phyloP scores from a whole-genome alignment of 2,329 filamentous ascomycete species.

The Ceratocystis cubensis region DNA sequence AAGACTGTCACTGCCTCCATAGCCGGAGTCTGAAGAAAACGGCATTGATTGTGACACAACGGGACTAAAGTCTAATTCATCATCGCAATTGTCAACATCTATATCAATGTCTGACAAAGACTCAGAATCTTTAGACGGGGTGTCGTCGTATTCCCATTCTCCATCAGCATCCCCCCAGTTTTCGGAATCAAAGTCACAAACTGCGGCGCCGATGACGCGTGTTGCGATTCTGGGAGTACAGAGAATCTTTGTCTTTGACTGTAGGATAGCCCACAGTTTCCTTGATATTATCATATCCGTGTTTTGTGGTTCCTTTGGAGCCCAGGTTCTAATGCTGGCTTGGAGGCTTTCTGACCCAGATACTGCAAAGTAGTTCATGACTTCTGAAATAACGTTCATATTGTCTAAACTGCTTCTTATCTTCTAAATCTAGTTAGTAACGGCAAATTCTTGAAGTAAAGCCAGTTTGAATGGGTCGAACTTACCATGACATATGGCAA shows the following conservation, averaged over 20 bases:
- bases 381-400: conserved; percentile 20
- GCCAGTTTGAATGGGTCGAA: not conserved
- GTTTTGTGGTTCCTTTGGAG: not conserved
- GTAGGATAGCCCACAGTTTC: conserved; percentile 18
- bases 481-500: conserved; percentile 15
- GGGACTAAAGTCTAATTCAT: conserved; percentile 3
- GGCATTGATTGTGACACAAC: not conserved
- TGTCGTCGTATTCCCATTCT: conserved; percentile 8
- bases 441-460: not conserved
- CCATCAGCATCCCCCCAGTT: conserved; percentile 13
- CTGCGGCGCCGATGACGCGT: not conserved
- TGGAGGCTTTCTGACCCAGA: conserved; percentile 19
- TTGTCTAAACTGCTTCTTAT: conserved; percentile 11
- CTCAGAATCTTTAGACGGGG: not conserved
- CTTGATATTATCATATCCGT: conserved; percentile 9
- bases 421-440: conserved; percentile 11
- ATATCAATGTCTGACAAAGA: conserved; percentile 19
- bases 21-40: conserved; percentile 12
- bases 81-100: conserved; percentile 2
- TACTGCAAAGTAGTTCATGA: conserved; percentile 19
- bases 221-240: not conserved
- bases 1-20: not conserved
- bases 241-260: conserved; percentile 18
- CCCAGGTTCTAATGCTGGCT: conserved; percentile 12
- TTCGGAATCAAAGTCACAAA: conserved; percentile 6